These are phyloP conservation scores for Zygoascus sp. DNA, from an alignment of 1,139 yeast genomes.

Conservation along the genomic window DNA sequence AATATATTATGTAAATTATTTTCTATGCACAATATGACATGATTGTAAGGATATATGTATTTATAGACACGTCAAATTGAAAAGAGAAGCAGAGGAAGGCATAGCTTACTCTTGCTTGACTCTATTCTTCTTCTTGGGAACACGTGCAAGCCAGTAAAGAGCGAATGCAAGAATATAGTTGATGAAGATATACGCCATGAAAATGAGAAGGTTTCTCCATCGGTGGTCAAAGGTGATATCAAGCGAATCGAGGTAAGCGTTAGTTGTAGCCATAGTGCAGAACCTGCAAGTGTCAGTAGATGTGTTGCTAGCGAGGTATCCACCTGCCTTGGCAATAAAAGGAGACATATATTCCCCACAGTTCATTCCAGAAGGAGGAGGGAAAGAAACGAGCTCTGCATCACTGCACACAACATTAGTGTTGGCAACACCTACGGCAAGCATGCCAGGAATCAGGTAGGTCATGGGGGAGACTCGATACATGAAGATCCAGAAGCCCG, in stretches of 20 bases:
- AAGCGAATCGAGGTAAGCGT: conserved; percentile 46
- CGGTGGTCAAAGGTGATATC: conserved; percentile 45
- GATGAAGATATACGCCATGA: conserved; percentile 47
- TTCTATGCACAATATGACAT: neutral
- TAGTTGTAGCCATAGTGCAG: conserved; percentile 52
- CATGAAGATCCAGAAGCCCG: conserved; percentile 68
- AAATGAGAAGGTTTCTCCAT: conserved; percentile 60
- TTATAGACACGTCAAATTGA: neutral
- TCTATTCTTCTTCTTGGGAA: conserved; percentile 45
- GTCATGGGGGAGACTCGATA: conserved; percentile 67
- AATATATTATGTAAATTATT: too few relatives aligned
- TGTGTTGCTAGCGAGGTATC: conserved; percentile 52
- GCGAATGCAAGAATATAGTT: conserved; percentile 50
- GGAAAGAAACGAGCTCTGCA: conserved; percentile 48
- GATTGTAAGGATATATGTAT: neutral
- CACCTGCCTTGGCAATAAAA: conserved; percentile 41
- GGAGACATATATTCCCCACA: conserved; percentile 50
- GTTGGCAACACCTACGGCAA: conserved; percentile 50
- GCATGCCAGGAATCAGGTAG: conserved; percentile 57
- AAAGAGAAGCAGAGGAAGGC: neutral
- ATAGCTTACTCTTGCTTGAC: conserved; percentile 22
- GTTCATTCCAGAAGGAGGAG: conserved; percentile 57
- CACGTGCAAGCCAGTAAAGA: conserved; percentile 75
- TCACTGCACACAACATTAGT: conserved; percentile 51
- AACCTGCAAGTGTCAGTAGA: conserved; percentile 54